Percentiles rank a stretch among this genome's conserved stretches.
Evolutionary conservation across 352 stramenopile genomes (phyloP).

Genomic region (Phytophthora pinifolia): DNA sequence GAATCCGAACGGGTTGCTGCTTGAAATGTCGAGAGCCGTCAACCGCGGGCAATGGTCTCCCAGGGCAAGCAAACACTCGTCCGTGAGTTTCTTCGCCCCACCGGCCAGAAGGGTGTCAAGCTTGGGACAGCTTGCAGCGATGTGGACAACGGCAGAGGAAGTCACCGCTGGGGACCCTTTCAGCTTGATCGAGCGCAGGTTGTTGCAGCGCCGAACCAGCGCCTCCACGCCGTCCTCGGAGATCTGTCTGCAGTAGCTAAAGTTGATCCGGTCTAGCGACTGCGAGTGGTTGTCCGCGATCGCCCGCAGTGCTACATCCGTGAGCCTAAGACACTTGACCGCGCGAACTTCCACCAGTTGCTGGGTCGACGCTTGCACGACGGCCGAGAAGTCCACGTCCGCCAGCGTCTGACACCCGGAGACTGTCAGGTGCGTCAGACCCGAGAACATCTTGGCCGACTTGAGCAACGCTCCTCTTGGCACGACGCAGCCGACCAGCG

Average conservation of each 20-base stretch:
- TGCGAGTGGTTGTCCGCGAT: conserved; percentile 30
- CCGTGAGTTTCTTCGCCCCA: conserved; percentile 47
- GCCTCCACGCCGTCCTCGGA: conserved; percentile 35
- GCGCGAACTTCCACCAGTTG: conserved; percentile 46
- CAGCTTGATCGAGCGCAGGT: conserved; percentile 44
- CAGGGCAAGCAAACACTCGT: conserved; percentile 43
- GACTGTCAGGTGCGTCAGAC: conserved; percentile 46
- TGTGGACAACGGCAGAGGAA: conserved; percentile 34
- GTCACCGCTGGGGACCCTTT: conserved; percentile 61
- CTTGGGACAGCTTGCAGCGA: conserved; percentile 36
- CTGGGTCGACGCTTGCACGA: conserved; percentile 38
- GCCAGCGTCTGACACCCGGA: conserved; percentile 57
- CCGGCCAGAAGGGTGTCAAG: conserved; percentile 47
- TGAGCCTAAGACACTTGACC: conserved; percentile 56
- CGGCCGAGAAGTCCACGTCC: conserved; percentile 39
- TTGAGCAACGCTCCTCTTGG: conserved; percentile 33
- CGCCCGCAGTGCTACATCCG: conserved; percentile 34
- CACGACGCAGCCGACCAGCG: conserved; percentile 52
- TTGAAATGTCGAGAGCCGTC: conserved; percentile 51
- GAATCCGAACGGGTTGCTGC: conserved; percentile 68
- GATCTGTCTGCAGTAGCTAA: conserved; percentile 63
- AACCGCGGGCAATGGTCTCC: conserved; percentile 41
- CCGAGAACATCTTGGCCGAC: conserved; percentile 32
- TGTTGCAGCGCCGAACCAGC: conserved; percentile 29
- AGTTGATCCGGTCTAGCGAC: conserved; percentile 48